Conservation (phyloP, 75 land plant genomes). For the Pinus tabuliformis region DNA sequence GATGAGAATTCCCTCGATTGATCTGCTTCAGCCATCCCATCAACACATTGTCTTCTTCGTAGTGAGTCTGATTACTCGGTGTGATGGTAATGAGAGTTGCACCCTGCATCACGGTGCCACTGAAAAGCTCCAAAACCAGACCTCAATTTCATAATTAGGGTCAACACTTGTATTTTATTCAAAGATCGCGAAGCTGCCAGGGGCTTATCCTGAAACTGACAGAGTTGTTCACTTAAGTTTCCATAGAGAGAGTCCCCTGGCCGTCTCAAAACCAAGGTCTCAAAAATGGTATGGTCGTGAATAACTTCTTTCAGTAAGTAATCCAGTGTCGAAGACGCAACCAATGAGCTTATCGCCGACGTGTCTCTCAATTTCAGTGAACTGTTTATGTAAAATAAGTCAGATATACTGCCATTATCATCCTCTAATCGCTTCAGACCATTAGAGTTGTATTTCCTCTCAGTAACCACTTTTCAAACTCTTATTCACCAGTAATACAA, state of each 20-base stretch:
- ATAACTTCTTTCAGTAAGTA: constrained; percentile 53
- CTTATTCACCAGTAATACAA: too few relatives aligned
- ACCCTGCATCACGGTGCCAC: too few relatives aligned
- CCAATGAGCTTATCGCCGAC: constrained; percentile 8
- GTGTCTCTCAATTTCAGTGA: constrained; percentile 47
- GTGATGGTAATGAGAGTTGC: too few relatives aligned
- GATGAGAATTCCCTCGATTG: too few relatives aligned
- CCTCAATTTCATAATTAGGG: constrained; percentile 50
- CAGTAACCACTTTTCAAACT: too few relatives aligned
- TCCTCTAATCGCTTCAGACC: not conserved
- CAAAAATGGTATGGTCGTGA: not conserved
- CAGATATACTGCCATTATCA: not conserved
- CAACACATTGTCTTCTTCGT: too few relatives aligned
- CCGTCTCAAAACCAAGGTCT: constrained; percentile 37
- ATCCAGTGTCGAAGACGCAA: constrained; percentile 56
- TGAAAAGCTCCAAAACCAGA: constrained; percentile 8
- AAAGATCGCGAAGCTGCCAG: constrained; percentile 19
- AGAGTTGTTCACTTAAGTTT: constrained; percentile 25
- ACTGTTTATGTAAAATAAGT: constrained; percentile 39
- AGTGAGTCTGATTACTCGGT: too few relatives aligned
- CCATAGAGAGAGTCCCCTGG: constrained; percentile 54
- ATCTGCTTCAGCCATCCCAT: too few relatives aligned
- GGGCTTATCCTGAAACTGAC: constrained; percentile 35
- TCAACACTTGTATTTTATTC: constrained; percentile 44
- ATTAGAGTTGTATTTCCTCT: too few relatives aligned